Evolutionary conservation across 177 flowering plant genomes (phyloP).

Genomic region (Tripterygium wilfordii): DNA sequence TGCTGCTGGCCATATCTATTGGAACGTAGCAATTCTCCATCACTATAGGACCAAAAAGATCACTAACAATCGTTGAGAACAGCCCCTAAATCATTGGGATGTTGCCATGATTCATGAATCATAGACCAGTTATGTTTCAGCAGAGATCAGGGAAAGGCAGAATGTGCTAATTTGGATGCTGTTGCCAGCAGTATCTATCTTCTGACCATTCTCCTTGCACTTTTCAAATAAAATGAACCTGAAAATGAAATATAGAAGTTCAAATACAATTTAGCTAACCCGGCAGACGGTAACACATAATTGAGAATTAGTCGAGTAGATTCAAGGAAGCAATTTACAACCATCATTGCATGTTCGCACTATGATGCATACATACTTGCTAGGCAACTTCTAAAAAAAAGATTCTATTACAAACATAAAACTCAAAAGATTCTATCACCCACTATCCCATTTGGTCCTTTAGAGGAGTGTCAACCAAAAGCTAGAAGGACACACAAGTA

Average conservation of each 20-base stretch:
- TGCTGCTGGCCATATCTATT: conserved; percentile 13
- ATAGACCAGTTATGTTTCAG: neutral
- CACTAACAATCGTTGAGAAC: neutral
- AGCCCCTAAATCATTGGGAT: conserved; percentile 1
- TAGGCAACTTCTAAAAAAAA: too few relatives aligned
- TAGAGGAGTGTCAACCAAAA: too few relatives aligned
- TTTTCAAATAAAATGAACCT: neutral
- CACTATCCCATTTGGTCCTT: too few relatives aligned
- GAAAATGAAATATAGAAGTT: too few relatives aligned
- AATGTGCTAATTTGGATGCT: neutral
- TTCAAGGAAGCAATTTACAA: neutral
- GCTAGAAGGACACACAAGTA: too few relatives aligned
- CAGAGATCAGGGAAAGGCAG: neutral
- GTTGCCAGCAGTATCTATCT: neutral
- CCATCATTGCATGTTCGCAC: neutral
- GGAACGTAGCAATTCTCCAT: conserved; percentile 39
- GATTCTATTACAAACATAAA: too few relatives aligned
- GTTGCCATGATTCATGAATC: neutral
- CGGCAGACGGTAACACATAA: too few relatives aligned
- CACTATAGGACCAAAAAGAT: neutral
- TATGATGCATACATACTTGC: too few relatives aligned
- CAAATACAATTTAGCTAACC: too few relatives aligned
- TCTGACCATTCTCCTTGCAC: neutral
- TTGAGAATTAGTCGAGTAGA: too few relatives aligned
- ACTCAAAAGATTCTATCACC: too few relatives aligned